These are phyloP conservation scores for Wallacemonas rigidus DNA, from an alignment of 208 protist genomes.

Conservation along the genomic window DNA sequence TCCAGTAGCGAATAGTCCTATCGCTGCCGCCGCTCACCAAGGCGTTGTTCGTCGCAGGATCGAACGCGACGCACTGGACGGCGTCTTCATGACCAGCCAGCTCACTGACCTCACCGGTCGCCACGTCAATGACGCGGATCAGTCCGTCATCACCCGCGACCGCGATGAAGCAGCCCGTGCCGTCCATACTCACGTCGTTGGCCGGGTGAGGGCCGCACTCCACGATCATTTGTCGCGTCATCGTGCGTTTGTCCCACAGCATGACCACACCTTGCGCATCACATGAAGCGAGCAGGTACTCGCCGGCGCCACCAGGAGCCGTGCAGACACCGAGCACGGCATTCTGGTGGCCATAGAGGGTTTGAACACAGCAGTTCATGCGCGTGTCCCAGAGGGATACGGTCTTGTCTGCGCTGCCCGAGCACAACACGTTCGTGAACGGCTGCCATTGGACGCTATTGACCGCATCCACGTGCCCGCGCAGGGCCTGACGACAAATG, in stretches of 20 bases:
- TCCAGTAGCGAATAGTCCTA: constrained; percentile 85
- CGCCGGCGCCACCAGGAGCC: constrained; percentile 19
- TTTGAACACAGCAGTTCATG: constrained; percentile 92
- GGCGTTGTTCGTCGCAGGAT: constrained; percentile 66
- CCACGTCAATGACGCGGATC: constrained; percentile 94
- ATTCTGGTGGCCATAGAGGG: constrained; percentile 95
- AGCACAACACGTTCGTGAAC: constrained; percentile 94
- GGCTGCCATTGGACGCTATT: constrained; percentile 94
- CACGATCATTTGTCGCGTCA: constrained; percentile 58
- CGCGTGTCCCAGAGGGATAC: constrained; percentile 96
- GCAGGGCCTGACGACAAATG: constrained; percentile 91
- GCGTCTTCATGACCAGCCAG: constrained; percentile 77
- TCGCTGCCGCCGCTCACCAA: constrained; percentile 86
- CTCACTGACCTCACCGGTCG: constrained; percentile 69
- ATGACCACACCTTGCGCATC: constrained; percentile 95
- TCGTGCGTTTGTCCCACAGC: constrained; percentile 81
- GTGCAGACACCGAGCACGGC: constrained; percentile 83
- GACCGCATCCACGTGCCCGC: constrained; percentile 95
- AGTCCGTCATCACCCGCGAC: constrained; percentile 94
- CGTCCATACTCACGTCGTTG: constrained; percentile 76
- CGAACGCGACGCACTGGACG: constrained; percentile 90
- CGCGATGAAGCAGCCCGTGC: constrained; percentile 74
- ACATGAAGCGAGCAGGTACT: constrained; percentile 73
- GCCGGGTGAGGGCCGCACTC: constrained; percentile 76
- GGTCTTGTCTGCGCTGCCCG: constrained; percentile 96